Evolutionary conservation across 306 rosid genomes (phyloP).

Genomic region (Vigna mungo): DNA sequence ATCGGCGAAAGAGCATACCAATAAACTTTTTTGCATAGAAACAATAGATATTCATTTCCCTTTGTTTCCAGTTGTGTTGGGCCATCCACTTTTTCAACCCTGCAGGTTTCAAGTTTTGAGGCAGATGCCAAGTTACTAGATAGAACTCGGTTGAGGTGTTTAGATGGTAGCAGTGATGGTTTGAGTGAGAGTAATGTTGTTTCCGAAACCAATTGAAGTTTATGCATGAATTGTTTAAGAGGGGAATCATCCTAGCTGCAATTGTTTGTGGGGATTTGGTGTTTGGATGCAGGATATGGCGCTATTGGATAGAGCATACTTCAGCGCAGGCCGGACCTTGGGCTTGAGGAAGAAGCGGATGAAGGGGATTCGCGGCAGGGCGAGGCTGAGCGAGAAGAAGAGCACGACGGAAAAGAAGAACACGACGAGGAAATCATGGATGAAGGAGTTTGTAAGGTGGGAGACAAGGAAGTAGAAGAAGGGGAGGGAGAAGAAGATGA

Average conservation of each 20-base stretch:
- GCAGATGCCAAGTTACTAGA: constrained; percentile 32
- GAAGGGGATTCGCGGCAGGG: too few relatives aligned
- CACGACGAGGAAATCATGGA: too few relatives aligned
- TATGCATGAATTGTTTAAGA: constrained; percentile 53
- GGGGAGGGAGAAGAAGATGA: too few relatives aligned
- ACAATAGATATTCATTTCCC: constrained; percentile 44
- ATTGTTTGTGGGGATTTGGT: constrained; percentile 70
- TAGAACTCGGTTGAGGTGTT: constrained; percentile 55
- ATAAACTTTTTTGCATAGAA: constrained; percentile 42
- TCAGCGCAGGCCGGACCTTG: too few relatives aligned
- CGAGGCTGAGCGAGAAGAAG: too few relatives aligned
- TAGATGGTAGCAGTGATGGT: constrained; percentile 48
- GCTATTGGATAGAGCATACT: too few relatives aligned
- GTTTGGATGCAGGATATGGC: too few relatives aligned
- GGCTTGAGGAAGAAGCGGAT: too few relatives aligned
- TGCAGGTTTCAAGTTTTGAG: constrained; percentile 27
- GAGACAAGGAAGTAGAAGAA: too few relatives aligned
- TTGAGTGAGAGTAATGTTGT: constrained; percentile 42
- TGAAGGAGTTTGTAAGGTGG: too few relatives aligned
- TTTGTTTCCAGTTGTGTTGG: constrained; percentile 44
- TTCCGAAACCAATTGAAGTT: constrained; percentile 50
- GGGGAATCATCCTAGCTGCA: constrained; percentile 72
- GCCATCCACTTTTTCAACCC: constrained; percentile 39
- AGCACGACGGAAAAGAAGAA: too few relatives aligned
- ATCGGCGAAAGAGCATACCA: constrained; percentile 42